Evolutionary conservation across 2,329 filamentous ascomycete genomes (phyloP).

Genomic region (Metarhizium brunneum): DNA sequence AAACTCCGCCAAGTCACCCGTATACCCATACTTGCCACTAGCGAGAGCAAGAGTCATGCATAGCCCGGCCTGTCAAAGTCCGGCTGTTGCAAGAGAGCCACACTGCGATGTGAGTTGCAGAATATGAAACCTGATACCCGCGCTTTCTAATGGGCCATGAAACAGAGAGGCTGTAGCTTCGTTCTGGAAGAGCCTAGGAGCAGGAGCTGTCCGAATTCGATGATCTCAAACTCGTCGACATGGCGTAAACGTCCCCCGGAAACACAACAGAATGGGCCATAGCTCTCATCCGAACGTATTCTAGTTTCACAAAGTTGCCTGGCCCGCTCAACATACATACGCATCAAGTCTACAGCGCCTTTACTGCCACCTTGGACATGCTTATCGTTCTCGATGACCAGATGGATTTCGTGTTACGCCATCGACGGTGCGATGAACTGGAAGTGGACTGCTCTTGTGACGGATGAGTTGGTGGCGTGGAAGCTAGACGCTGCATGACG

Average conservation of each 20-base stretch:
- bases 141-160: slow-evolving; percentile 6
- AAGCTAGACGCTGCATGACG: not conserved
- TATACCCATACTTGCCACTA: not conserved
- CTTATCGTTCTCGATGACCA: not conserved
- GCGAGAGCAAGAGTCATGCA: not conserved
- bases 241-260: slow-evolving; percentile 2
- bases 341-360: not conserved
- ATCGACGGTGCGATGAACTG: not conserved
- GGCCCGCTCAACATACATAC: not conserved
- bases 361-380: not conserved
- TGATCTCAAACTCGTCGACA: slow-evolving; percentile 5
- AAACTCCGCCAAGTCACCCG: not conserved
- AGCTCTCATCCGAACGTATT: slow-evolving; percentile 2
- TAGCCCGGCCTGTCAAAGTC: slow-evolving; percentile 4
- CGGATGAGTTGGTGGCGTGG: not conserved
- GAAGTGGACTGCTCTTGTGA: not conserved
- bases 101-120: not conserved
- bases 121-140: slow-evolving; percentile 4
- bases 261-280: not conserved
- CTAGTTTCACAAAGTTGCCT: not conserved
- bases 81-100: not conserved
- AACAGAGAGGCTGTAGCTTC: slow-evolving; percentile 3
- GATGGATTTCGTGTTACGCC: not conserved
- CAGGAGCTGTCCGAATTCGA: not conserved
- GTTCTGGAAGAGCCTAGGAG: slow-evolving; percentile 4